Conservation (phyloP, 2,329 filamentous ascomycete species). For the Akanthomyces dipterigenus region DNA sequence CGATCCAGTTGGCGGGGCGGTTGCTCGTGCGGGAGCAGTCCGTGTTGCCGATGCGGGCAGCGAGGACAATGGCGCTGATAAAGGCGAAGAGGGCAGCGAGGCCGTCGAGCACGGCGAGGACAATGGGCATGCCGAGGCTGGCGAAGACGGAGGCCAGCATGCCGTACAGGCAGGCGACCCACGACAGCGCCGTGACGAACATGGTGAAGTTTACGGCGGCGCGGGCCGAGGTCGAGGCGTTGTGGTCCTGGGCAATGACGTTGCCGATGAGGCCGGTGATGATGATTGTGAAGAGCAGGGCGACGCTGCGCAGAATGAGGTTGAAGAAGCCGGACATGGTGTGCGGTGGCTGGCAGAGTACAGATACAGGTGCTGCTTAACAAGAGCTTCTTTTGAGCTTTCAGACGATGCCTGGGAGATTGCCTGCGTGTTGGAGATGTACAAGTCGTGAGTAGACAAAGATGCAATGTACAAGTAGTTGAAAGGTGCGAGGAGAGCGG, state of each 20-base stretch:
- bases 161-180: conserved; percentile 59
- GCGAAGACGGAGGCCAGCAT: conserved; percentile 49
- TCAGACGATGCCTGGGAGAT: not conserved
- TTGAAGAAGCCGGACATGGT: conserved; percentile 34
- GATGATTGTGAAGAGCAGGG: conserved; percentile 47
- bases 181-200: conserved; percentile 61
- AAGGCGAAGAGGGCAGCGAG: conserved; percentile 62
- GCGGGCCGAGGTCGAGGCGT: conserved; percentile 34
- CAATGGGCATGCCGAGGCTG: conserved; percentile 42
- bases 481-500: not conserved
- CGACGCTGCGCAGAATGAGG: conserved; percentile 39
- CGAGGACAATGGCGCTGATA: conserved; percentile 62
- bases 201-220: conserved; percentile 58
- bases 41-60: conserved; percentile 60
- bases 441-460: not conserved
- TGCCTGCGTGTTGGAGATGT: not conserved
- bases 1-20: conserved; percentile 46
- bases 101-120: conserved; percentile 50
- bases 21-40: conserved; percentile 53
- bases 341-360: not conserved
- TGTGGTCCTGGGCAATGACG: conserved; percentile 44
- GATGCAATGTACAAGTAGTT: not conserved
- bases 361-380: not conserved
- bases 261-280: conserved; percentile 52
- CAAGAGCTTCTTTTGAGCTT: not conserved